Evolutionary conservation across 2,329 filamentous ascomycete species (phyloP).

Genomic region (Epichloe festucae): DNA sequence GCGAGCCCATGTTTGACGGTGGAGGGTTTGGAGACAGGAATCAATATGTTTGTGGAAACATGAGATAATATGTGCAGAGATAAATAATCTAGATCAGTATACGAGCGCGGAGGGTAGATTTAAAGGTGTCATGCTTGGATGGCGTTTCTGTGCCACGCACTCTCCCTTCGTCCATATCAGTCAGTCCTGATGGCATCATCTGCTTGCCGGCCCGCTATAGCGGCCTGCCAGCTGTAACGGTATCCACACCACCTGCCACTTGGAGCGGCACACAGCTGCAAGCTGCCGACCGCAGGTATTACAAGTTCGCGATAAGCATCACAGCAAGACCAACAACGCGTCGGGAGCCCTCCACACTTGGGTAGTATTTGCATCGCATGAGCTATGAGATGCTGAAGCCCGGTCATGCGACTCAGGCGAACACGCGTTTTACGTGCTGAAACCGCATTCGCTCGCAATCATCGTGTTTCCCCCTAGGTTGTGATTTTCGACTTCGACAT

Average conservation of each 20-base stretch:
- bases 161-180: background rate
- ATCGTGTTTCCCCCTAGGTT: background rate
- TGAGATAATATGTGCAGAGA: too few species aligned
- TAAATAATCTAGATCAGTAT: too few species aligned
- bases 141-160: background rate
- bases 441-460: background rate
- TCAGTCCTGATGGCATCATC: background rate
- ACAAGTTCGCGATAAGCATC: background rate
- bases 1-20: slow-evolving; percentile 15
- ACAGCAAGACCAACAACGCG: background rate
- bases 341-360: background rate
- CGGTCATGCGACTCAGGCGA: background rate
- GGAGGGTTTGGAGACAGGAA: slow-evolving; percentile 1
- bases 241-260: slow-evolving; percentile 2
- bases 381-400: background rate
- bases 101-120: too few species aligned
- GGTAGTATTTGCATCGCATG: background rate
- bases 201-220: background rate
- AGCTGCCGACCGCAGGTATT: background rate
- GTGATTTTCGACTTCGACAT: slow-evolving; percentile 8
- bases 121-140: too few species aligned
- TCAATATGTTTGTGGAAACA: background rate
- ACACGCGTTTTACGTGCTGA: background rate
- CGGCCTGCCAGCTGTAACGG: background rate
- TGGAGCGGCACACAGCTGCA: background rate